A percentile compares a stretch with the other conserved stretches of the same genome.
Conservation (phyloP, 192 early-diverging fungal species). For the Entophlyctis luteolus region DNA sequence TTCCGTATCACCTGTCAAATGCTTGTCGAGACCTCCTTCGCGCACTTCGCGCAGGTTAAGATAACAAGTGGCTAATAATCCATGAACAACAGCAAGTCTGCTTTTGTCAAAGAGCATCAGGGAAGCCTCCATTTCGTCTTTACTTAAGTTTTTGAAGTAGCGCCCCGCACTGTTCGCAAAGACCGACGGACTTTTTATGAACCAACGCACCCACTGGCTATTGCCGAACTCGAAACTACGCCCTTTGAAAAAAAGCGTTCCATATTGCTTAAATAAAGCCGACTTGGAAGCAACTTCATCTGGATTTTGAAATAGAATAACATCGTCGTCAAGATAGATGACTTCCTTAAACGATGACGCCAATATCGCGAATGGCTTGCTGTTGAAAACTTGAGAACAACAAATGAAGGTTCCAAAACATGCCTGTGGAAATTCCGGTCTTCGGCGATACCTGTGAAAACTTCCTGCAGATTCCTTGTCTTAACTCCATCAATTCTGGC, state of each 20-base stretch:
- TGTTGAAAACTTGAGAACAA: not conserved
- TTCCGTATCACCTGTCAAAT: slow-evolving; percentile 13
- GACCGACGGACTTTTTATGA: slow-evolving; percentile 39
- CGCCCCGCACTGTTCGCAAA: slow-evolving; percentile 50
- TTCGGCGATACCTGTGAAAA: slow-evolving; percentile 12
- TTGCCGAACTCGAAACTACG: slow-evolving; percentile 34
- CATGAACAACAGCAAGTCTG: slow-evolving; percentile 7
- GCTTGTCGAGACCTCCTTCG: slow-evolving; percentile 28
- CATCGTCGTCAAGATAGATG: slow-evolving; percentile 69
- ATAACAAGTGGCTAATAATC: slow-evolving; percentile 25
- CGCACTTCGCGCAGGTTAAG: slow-evolving; percentile 22
- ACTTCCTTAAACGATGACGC: slow-evolving; percentile 56
- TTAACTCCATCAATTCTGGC: not conserved
- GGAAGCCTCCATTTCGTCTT: slow-evolving; percentile 44
- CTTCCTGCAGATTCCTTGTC: slow-evolving; percentile 12
- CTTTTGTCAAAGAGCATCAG: slow-evolving; percentile 22
- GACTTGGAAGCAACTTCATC: slow-evolving; percentile 37
- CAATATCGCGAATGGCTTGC: slow-evolving; percentile 64
- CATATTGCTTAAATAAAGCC: slow-evolving; percentile 38
- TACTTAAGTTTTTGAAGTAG: slow-evolving; percentile 46
- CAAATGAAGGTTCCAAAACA: not conserved
- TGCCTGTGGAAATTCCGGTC: slow-evolving; percentile 34
- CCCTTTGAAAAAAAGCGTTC: slow-evolving; percentile 65
- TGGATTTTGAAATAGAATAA: slow-evolving; percentile 57
- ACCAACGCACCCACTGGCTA: slow-evolving; percentile 37